These are phyloP conservation scores for Alternaria gansuensis DNA, from an alignment of 2,329 filamentous ascomycete genomes.

Conservation along the genomic window DNA sequence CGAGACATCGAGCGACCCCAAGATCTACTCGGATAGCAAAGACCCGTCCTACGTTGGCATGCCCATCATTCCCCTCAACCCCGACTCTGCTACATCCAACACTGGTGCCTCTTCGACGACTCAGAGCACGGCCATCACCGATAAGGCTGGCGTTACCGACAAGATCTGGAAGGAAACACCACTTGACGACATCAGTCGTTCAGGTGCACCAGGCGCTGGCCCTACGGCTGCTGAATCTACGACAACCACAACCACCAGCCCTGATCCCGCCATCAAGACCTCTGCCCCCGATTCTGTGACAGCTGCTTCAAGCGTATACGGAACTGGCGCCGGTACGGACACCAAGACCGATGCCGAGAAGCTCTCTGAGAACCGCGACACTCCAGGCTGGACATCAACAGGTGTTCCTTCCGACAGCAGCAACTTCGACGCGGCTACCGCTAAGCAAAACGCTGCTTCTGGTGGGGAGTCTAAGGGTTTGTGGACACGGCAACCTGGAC, in stretches of 20 bases:
- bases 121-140: constrained; percentile 43
- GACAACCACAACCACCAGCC: constrained; percentile 14
- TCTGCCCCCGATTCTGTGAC: constrained; percentile 25
- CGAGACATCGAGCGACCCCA: constrained; percentile 17
- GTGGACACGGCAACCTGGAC: constrained; percentile 36
- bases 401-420: constrained; percentile 59
- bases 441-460: constrained; percentile 44
- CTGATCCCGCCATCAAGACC: constrained; percentile 25
- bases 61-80: constrained; percentile 32
- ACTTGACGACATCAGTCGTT: constrained; percentile 37
- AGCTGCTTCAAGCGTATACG: constrained; percentile 20
- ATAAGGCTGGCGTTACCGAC: constrained; percentile 36
- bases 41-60: constrained; percentile 27
- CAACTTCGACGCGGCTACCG: constrained; percentile 72
- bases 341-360: constrained; percentile 34
- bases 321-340: constrained; percentile 24
- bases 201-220: constrained; percentile 35
- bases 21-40: constrained; percentile 25
- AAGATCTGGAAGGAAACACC: constrained; percentile 44
- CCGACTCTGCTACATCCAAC: constrained; percentile 31
- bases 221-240: constrained; percentile 18
- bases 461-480: constrained; percentile 58
- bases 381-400: constrained; percentile 60
- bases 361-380: constrained; percentile 50
- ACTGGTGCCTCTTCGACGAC: constrained; percentile 35